Evolutionary conservation across 805 yeast species (phyloP).

Genomic region (Cyberlindnera petersonii): DNA sequence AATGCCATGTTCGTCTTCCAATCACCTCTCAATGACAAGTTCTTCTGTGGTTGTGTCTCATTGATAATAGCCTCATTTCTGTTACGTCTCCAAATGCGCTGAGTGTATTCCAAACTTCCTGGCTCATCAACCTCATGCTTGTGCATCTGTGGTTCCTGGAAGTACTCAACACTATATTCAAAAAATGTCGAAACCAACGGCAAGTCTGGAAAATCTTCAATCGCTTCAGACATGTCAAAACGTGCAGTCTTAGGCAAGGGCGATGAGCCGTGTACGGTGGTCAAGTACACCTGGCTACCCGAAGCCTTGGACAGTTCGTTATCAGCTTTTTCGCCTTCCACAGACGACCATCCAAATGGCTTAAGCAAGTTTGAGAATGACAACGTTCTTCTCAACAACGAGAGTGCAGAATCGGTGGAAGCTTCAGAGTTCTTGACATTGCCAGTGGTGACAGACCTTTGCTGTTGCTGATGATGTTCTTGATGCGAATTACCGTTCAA

Average conservation of each 20-base stretch:
- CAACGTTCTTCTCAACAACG: constrained; percentile 23
- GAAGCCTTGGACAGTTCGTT: constrained; percentile 9
- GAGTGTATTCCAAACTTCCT: constrained; percentile 81
- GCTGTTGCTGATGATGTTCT: constrained; percentile 8
- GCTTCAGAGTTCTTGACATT: constrained; percentile 3
- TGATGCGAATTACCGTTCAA: constrained; percentile 31
- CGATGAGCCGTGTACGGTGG: constrained; percentile 33
- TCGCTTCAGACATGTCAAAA: constrained; percentile 31
- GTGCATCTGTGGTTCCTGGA: constrained; percentile 94
- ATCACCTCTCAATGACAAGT: constrained; percentile 73
- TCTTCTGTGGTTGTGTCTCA: constrained; percentile 88
- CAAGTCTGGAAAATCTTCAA: constrained; percentile 31
- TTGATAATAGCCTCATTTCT: constrained; percentile 84
- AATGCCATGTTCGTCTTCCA: constrained; percentile 67
- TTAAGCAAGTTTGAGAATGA: constrained; percentile 30
- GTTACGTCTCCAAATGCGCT: constrained; percentile 82
- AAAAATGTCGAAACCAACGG: constrained; percentile 63
- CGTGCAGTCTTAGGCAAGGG: constrained; percentile 59
- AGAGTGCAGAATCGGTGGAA: constrained; percentile 11
- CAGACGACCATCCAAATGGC: constrained; percentile 25
- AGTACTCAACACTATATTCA: constrained; percentile 79
- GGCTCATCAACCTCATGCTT: constrained; percentile 84
- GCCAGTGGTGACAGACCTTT: constrained; percentile 22
- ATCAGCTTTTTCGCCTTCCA: constrained; percentile 20
- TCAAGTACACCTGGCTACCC: constrained; percentile 8